Percentiles rank a stretch among this genome's conserved stretches.
These are phyloP conservation scores for Syzygium jambos DNA, from an alignment of 345 rosid genomes.

Conservation along the genomic window DNA sequence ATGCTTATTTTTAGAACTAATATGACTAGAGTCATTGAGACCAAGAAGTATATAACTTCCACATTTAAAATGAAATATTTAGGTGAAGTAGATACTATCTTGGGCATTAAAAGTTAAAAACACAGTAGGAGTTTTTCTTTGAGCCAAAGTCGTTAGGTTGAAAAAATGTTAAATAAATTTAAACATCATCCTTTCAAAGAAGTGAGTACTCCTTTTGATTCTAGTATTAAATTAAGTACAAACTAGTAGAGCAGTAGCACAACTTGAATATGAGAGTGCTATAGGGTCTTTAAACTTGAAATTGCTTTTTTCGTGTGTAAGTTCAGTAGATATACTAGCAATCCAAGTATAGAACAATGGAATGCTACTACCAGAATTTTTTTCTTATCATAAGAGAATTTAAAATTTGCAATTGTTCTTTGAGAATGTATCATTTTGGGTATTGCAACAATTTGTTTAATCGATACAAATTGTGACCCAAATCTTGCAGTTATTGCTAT, in stretches of 20 bases:
- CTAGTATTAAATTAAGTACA: neutral
- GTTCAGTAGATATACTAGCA: neutral
- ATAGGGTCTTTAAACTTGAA: neutral
- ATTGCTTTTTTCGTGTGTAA: neutral
- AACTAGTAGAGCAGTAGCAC: neutral
- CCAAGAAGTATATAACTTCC: neutral
- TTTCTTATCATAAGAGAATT: too few relatives aligned
- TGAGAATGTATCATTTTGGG: too few relatives aligned
- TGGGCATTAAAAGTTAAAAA: neutral
- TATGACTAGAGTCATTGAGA: neutral
- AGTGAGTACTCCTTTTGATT: neutral
- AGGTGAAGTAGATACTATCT: neutral
- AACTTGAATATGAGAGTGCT: neutral
- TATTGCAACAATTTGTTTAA: too few relatives aligned
- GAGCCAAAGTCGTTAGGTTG: neutral
- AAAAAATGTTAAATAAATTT: neutral
- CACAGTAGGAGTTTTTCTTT: neutral
- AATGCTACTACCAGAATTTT: too few relatives aligned
- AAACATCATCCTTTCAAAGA: neutral
- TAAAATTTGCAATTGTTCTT: too few relatives aligned
- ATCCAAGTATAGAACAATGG: too few relatives aligned
- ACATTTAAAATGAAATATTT: neutral
- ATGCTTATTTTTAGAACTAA: neutral
- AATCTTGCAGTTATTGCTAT: too few relatives aligned
- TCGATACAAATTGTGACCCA: too few relatives aligned